These are phyloP conservation scores for Pelargonium cotyledonis DNA, from an alignment of 441 rosid genomes.

Conservation along the genomic window DNA sequence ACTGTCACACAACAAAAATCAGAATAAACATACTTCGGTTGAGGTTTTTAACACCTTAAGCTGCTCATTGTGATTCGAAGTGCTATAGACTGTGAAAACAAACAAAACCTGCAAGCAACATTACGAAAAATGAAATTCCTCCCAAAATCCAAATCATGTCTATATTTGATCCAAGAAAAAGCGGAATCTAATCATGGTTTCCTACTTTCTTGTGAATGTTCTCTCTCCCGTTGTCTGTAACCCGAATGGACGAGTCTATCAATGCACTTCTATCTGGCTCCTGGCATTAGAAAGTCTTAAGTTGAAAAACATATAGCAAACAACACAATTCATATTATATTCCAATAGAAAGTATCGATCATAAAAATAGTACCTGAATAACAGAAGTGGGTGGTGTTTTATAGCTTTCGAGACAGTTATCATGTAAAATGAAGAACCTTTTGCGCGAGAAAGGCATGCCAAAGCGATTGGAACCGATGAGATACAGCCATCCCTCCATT, in stretches of 20 bases:
- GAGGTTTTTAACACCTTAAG: slow-evolving; percentile 51
- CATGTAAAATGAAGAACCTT: slow-evolving; percentile 63
- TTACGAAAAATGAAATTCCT: slow-evolving; percentile 6
- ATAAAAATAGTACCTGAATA: slow-evolving; percentile 37
- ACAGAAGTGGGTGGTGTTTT: slow-evolving; percentile 51
- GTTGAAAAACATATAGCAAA: neutral
- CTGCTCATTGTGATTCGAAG: slow-evolving; percentile 61
- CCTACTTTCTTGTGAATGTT: slow-evolving; percentile 74
- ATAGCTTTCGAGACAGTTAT: slow-evolving; percentile 53
- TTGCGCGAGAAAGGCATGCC: slow-evolving; percentile 71
- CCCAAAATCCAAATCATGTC: neutral
- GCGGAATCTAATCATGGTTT: neutral
- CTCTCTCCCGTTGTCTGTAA: slow-evolving; percentile 87
- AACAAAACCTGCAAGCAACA: slow-evolving; percentile 59
- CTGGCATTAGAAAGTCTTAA: slow-evolving; percentile 29
- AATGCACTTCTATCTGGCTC: slow-evolving; percentile 67
- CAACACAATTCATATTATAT: neutral
- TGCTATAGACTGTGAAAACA: slow-evolving; percentile 69
- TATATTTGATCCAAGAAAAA: neutral
- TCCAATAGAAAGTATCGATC: neutral
- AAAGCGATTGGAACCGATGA: slow-evolving; percentile 64
- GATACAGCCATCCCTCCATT: slow-evolving; percentile 90
- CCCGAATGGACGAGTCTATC: slow-evolving; percentile 64
- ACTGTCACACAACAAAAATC: neutral
- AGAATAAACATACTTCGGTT: neutral